Evolutionary conservation across 1,284 basidiomycete genomes (phyloP).

Genomic region (Neolentinus lepideus): DNA sequence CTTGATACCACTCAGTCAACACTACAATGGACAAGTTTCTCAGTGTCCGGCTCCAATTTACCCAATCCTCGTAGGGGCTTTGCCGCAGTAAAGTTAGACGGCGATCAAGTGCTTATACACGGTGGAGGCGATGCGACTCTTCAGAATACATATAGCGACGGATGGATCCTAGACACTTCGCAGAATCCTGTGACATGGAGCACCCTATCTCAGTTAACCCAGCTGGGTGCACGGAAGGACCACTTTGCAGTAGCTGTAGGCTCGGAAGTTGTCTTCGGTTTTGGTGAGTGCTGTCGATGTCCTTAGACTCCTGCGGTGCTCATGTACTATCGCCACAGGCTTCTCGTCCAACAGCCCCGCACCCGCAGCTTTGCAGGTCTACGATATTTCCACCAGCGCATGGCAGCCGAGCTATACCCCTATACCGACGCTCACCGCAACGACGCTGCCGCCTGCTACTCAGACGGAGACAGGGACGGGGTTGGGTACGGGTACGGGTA

Average conservation of each 20-base stretch:
- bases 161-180: slow-evolving; percentile 66
- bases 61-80: slow-evolving; percentile 67
- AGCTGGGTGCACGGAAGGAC: slow-evolving; percentile 58
- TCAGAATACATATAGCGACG: slow-evolving; percentile 54
- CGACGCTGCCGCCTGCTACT: slow-evolving; percentile 30
- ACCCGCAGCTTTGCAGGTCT: slow-evolving; percentile 44
- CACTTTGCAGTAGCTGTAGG: slow-evolving; percentile 64
- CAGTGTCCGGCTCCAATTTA: slow-evolving; percentile 29
- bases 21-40: slow-evolving; percentile 44
- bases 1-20: slow-evolving; percentile 50
- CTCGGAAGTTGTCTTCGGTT: slow-evolving; percentile 64
- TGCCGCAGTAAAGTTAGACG: slow-evolving; percentile 46
- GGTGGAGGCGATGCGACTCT: slow-evolving; percentile 65
- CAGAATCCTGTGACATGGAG: slow-evolving; percentile 52
- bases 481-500: slow-evolving; percentile 3
- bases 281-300: slow-evolving; percentile 46
- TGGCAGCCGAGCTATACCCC: slow-evolving; percentile 1
- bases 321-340: slow-evolving; percentile 31
- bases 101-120: slow-evolving; percentile 61
- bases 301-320: slow-evolving; percentile 7
- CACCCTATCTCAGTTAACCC: slow-evolving; percentile 38
- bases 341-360: slow-evolving; percentile 47
- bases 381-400: slow-evolving; percentile 29
- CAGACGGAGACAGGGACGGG: slow-evolving; percentile 12
- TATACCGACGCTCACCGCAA: slow-evolving; percentile 32